Base-by-base conservation (phyloP, 1,284 basidiomycete species). In the Moesziomyces antarcticus region DNA sequence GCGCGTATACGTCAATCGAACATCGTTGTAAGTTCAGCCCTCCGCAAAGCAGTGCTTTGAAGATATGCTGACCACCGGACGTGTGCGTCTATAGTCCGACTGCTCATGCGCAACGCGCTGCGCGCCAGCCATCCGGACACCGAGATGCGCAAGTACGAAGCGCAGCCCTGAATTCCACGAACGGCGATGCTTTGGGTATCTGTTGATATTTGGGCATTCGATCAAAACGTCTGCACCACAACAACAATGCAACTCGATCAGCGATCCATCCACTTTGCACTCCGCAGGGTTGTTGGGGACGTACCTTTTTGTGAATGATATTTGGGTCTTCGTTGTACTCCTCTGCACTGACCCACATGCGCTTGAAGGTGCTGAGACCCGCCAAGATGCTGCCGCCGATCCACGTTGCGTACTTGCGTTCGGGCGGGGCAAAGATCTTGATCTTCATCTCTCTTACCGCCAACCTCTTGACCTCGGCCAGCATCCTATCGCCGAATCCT, bases 311-410 rank as follows among this genome's bases (percentile, higher is more conserved):
- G 85, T 97, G 94, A 81, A 97, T 97, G 81, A 97, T 92, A 81
- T 97, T 94, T 48, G 95, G 96, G 86, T 99, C 97, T 85, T 99
- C 97, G 85, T 96, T 93, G 84, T 98, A 99, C 86, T 99, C 97
- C 84, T 99, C 97, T 44, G 96, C 95, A 44, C 94, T 97, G 49
- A 99, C 93, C 81, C 81, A 83, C 80, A 83, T 81, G 56, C 97
- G 97, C 87, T 95, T 98, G 87, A 99, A 99, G 21, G 97, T 97
- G 77, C 90, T 95, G 64, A 99, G 86, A 42, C 96, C 95, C 47
- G 96, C 96, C 56, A 98, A 86, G 52, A 85, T 85, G 50, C 75
- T 79, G 5, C 96, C 96, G 54, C 97, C 97, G 79, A 99, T 99
- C 97, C 97, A 99, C 24, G 96, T 99, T 20, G 94, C 95, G 85